Evolutionary conservation across 805 yeast genomes (phyloP).

Genomic region (Ogataea minuta): DNA sequence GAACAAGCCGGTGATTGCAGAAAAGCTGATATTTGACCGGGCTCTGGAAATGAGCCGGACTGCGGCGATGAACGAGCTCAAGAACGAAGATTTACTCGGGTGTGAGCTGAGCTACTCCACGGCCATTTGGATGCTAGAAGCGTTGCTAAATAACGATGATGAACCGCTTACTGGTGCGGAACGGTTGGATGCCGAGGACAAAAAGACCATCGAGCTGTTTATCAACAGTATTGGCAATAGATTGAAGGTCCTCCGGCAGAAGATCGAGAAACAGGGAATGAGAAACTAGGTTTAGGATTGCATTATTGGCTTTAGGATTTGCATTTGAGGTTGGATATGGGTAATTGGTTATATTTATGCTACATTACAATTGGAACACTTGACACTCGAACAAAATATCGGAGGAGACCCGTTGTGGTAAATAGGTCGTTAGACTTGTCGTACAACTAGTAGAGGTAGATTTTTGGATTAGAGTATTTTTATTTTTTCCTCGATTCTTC

Average conservation of each 20-base stretch:
- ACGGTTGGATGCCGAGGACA: slow-evolving; percentile 69
- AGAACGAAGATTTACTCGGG: slow-evolving; percentile 65
- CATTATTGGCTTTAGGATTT: slow-evolving; percentile 10
- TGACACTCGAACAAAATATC: neutral
- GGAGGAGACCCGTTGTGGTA: neutral
- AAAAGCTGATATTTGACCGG: slow-evolving; percentile 84
- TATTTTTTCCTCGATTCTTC: neutral
- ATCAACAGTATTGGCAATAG: slow-evolving; percentile 81
- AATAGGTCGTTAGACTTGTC: slow-evolving; percentile 1
- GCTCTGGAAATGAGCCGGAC: slow-evolving; percentile 90
- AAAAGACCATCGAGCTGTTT: slow-evolving; percentile 72
- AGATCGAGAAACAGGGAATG: slow-evolving; percentile 38
- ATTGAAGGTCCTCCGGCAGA: slow-evolving; percentile 65
- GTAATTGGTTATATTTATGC: slow-evolving; percentile 8
- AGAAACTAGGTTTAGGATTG: slow-evolving; percentile 10
- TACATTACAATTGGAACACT: slow-evolving; percentile 6
- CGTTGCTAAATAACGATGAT: slow-evolving; percentile 54
- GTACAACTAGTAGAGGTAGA: slow-evolving; percentile 1
- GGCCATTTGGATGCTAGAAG: slow-evolving; percentile 93
- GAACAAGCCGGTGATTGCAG: slow-evolving; percentile 53
- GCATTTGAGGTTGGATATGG: slow-evolving; percentile 13
- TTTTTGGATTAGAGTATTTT: neutral
- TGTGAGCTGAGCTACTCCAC: slow-evolving; percentile 91
- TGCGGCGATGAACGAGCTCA: slow-evolving; percentile 86
- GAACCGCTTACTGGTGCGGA: slow-evolving; percentile 28